These are phyloP conservation scores for Telopea speciosissima DNA, from an alignment of 177 flowering plant genomes.

Conservation along the genomic window DNA sequence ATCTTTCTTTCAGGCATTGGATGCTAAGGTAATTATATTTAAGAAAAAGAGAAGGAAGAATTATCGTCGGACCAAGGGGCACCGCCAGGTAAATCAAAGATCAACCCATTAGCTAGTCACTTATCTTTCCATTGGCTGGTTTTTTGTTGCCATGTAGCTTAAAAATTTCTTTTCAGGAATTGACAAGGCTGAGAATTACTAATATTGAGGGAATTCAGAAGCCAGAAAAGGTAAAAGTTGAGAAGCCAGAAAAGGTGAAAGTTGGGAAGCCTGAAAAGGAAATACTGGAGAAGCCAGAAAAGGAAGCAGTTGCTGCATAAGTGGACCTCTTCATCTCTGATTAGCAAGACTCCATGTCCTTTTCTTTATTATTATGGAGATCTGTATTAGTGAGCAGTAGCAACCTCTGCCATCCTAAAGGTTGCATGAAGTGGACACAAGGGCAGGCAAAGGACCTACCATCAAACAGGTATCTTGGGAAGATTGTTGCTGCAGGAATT, in stretches of 20 bases:
- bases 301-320: slow-evolving; percentile 52
- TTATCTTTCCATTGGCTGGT: background rate
- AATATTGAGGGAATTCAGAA: slow-evolving; percentile 75
- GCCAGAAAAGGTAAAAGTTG: slow-evolving; percentile 25
- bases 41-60: slow-evolving; percentile 39
- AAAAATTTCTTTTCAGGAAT: slow-evolving; percentile 42
- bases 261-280: slow-evolving; percentile 43
- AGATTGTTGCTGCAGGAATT: background rate
- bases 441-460: background rate
- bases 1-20: slow-evolving; percentile 24
- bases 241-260: slow-evolving; percentile 35
- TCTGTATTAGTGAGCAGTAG: background rate
- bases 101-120: background rate
- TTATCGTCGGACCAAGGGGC: slow-evolving; percentile 34
- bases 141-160: slow-evolving; percentile 1
- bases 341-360: background rate
- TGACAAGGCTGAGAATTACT: slow-evolving; percentile 74
- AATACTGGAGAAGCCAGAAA: slow-evolving; percentile 21
- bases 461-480: background rate
- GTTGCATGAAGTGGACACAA: background rate
- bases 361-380: background rate
- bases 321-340: background rate
- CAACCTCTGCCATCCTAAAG: background rate
- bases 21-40: slow-evolving; percentile 35
- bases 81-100: slow-evolving; percentile 27